A percentile compares a stretch with the other conserved stretches of the same genome.
phyloP scores from a whole-genome alignment of 2,329 filamentous ascomycete species.

The Fusarium nygamai region DNA sequence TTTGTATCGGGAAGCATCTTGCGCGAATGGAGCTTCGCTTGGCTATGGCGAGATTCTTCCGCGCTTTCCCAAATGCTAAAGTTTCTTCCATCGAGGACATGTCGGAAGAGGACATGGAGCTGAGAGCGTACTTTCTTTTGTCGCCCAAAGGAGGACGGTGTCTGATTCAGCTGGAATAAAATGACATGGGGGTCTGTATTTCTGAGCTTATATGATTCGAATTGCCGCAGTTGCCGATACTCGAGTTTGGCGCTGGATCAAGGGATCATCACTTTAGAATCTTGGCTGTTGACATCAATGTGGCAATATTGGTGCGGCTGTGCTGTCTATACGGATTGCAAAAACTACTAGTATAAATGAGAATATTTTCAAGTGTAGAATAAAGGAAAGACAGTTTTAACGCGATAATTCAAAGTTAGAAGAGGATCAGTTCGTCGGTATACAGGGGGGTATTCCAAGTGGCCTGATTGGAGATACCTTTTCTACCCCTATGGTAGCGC shows the following conservation, averaged over 20 bases:
- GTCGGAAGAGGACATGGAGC: background rate
- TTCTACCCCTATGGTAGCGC: accelerated
- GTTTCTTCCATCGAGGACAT: background rate
- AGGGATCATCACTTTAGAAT: accelerated
- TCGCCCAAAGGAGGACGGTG: background rate
- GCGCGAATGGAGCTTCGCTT: background rate
- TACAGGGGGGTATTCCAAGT: background rate
- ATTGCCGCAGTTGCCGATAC: too few relatives aligned
- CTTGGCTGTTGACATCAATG: too few relatives aligned
- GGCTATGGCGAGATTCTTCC: background rate
- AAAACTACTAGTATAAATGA: too few relatives aligned
- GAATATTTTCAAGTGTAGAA: accelerated
- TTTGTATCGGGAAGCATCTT: background rate
- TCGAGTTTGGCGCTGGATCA: too few relatives aligned
- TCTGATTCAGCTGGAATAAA: background rate
- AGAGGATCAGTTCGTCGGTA: too few relatives aligned
- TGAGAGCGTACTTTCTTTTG: background rate
- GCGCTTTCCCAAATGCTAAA: background rate
- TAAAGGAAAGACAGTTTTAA: accelerated
- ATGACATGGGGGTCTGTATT: too few relatives aligned
- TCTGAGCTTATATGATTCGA: accelerated
- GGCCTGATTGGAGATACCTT: accelerated
- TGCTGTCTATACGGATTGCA: too few relatives aligned
- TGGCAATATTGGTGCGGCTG: too few relatives aligned
- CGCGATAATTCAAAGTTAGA: too few relatives aligned